Evolutionary conservation across 2,329 filamentous ascomycete species (phyloP), one percentile per base, ranked within the genome.

Genomic region (Hymenoscyphus repandus): DNA sequence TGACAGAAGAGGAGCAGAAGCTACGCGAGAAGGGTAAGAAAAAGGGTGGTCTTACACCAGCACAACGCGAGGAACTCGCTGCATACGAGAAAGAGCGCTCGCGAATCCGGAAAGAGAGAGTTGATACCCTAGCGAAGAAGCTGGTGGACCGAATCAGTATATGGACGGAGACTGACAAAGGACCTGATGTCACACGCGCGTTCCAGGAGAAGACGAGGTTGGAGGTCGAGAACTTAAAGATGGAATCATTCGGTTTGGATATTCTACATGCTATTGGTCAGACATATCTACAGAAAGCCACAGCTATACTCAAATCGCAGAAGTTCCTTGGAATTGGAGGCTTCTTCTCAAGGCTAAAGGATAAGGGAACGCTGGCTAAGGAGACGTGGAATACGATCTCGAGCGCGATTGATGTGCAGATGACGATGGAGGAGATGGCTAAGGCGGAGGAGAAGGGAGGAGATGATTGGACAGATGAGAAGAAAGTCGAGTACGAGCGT

Each of bases 401-500:
- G 57, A 95, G 89, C 46, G 93, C 93, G 36, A 95, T 99, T 58
- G 91, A 96, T 66, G 93, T 93, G 22, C 93, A 99, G 74, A 86
- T 96, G 75, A 96, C 91, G 53, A 96, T 99, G 83, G 92, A 99
- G 74, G 92, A 96, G 70, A 97, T 99, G 93, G 91, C 90, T 49
- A 90, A 92, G 69, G 78, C 92, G 71, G 93, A 99, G 73, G 88
- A 96, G 74, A 85, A 85, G 64, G 93, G 92, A 47, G 93, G 93
- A 45, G 93, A 96, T 50, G 90, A 96, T 55, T 99, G 93, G 93
- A 97, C 93, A 1, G 93, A 99, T 56, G 93, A 97, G 82, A 91
- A 88, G 76, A 90, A 91, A 72, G 85, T 85, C 38, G 93, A 99
- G 73, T 96, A 95, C 64, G 93, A 97, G 76, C 86, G 92, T 66